phyloP scores from a whole-genome alignment of 163 green algal species.

The Chlorella variabilis region DNA sequence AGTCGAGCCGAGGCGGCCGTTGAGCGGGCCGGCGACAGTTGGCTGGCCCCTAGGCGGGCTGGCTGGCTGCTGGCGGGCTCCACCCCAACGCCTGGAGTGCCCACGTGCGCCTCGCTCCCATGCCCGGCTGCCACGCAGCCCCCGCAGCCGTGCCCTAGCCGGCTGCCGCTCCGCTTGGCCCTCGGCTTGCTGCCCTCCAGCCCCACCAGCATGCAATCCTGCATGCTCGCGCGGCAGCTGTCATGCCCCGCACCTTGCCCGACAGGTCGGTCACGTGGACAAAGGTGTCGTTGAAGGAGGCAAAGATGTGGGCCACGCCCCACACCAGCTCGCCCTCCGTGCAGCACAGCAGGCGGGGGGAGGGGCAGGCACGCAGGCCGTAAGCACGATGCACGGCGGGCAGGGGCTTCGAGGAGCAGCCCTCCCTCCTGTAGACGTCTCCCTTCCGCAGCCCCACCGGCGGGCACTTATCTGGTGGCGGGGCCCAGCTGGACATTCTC shows the following conservation, averaged over 20 bases:
- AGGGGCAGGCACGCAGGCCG: neutral
- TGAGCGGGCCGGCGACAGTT: neutral
- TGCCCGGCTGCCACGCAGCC: too few species aligned
- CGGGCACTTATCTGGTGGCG: neutral
- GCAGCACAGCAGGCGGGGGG: neutral
- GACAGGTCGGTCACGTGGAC: conserved; percentile 99
- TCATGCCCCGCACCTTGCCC: conserved; percentile 79
- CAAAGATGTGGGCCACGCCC: conserved; percentile 99
- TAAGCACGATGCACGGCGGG: neutral
- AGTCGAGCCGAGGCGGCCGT: neutral
- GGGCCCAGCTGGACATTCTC: neutral
- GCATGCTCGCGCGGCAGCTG: too few species aligned
- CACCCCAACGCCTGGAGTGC: too few species aligned
- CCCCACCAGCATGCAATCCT: too few species aligned
- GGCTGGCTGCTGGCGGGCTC: too few species aligned
- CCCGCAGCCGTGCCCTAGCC: too few species aligned
- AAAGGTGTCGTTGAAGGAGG: conserved; percentile 99
- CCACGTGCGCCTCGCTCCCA: too few species aligned
- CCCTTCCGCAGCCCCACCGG: neutral
- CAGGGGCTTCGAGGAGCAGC: too few species aligned
- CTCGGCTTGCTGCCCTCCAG: too few species aligned
- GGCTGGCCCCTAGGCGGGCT: too few species aligned
- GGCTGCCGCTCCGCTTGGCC: too few species aligned
- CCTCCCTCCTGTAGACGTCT: neutral
- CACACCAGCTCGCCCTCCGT: conserved; percentile 98